Base-by-base conservation (phyloP, 306 rosid genomes). In the Boehmeria nivea region DNA sequence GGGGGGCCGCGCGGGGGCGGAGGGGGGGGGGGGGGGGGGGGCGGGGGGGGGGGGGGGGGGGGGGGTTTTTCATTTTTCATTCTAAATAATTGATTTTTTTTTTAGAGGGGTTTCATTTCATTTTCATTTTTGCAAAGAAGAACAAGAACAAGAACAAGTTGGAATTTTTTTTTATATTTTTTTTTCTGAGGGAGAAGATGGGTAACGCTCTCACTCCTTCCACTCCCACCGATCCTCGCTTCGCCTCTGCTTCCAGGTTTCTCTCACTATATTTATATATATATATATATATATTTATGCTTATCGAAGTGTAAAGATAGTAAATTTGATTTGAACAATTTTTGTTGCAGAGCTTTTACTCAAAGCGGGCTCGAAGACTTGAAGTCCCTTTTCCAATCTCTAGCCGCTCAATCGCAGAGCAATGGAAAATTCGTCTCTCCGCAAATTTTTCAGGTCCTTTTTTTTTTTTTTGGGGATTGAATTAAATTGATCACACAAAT, bases 211-310 rank as follows among this genome's bases (percentile, higher is more conserved):
- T 68, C 39, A 64, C 85, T 27, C 76, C 81, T 53, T 14, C 59
- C 9, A 15, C 75, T 54, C 36, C 49, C 26, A 16, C 55, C 15
- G 72, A 69, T 72, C 69, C 72, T 68, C 89, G 72, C 63, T 91
- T 70, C 55, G 70, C 67, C 50, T 58, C 89, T 2, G 80, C 98
- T 31, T 76, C 89, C 61, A 84, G 98, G 96, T 87, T 21, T 51
- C 15, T 63, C 31, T 45, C 49, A 43, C 57, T 43, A 20, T 45
- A 4, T 54, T 16, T 38, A 17, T 18, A 12, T 11, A 14, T 28
- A 6, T 17, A 3, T 17, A 6, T 40, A 23, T 6, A 10, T 28
- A 24, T 15, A 46, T 40, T 13, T 27, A 3, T 45, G 2, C 20
- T 1, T 17, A 13, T 51, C 7, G 20, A 27, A n/a, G 17, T 12